These are phyloP conservation scores for Truncatella angustata DNA, from an alignment of 2,329 filamentous ascomycete genomes.

Conservation along the genomic window DNA sequence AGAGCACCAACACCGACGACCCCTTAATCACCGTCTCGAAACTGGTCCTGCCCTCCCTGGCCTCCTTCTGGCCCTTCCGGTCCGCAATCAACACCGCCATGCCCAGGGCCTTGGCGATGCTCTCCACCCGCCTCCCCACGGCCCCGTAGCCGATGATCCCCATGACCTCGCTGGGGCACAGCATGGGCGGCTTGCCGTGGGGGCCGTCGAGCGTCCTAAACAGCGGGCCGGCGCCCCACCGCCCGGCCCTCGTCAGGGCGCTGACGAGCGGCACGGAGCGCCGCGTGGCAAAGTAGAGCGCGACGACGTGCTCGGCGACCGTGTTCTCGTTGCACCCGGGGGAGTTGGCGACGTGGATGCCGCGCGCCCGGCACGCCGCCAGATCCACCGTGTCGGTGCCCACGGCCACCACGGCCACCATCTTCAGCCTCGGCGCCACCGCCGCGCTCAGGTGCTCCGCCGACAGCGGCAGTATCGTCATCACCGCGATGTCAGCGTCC, in stretches of 20 bases:
- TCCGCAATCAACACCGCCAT: slow-evolving; percentile 26
- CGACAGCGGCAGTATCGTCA: slow-evolving; percentile 29
- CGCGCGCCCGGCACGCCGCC: slow-evolving; percentile 27
- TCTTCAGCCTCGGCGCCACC: slow-evolving; percentile 27
- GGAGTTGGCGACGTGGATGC: slow-evolving; percentile 34
- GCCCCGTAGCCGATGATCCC: slow-evolving; percentile 31
- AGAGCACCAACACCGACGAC: slow-evolving; percentile 24
- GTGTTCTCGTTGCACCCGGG: slow-evolving; percentile 33
- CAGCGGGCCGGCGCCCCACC: slow-evolving; percentile 24
- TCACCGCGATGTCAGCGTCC: slow-evolving; percentile 35
- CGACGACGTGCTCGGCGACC: slow-evolving; percentile 46
- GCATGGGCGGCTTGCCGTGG: slow-evolving; percentile 23
- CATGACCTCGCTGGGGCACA: slow-evolving; percentile 22
- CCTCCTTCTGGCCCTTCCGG: slow-evolving; percentile 21
- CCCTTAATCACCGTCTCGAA: slow-evolving; percentile 25
- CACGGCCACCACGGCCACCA: slow-evolving; percentile 32
- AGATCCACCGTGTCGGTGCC: slow-evolving; percentile 37
- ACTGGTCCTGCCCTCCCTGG: slow-evolving; percentile 19
- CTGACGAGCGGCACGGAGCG: slow-evolving; percentile 33
- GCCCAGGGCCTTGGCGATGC: slow-evolving; percentile 18
- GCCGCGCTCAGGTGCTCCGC: slow-evolving; percentile 22
- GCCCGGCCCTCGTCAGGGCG: slow-evolving; percentile 22
- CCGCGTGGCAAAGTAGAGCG: slow-evolving; percentile 39
- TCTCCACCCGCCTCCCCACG: slow-evolving; percentile 24
- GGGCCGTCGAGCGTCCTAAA: slow-evolving; percentile 20